Conservation (phyloP, 75 land plant genomes). For the Selaginella tamariscina region DNA sequence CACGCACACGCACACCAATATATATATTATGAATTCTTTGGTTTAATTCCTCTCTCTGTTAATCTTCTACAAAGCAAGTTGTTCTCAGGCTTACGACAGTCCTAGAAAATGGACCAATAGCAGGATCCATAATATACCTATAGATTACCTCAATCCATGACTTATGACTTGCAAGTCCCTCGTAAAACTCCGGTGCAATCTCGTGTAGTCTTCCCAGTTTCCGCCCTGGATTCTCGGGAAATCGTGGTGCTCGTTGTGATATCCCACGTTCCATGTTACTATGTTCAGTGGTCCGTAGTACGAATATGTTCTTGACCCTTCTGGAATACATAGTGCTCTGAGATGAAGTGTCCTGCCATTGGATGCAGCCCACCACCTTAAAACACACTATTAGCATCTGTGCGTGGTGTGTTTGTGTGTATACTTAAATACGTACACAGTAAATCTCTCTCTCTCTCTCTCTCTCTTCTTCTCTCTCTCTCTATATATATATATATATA, state of each 20-base stretch:
- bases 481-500: too few relatives aligned
- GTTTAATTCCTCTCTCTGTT: background rate
- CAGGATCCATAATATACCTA: conserved; percentile 70
- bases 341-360: conserved; percentile 95
- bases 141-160: conserved; percentile 94
- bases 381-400: too few relatives aligned
- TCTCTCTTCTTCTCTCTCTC: too few relatives aligned
- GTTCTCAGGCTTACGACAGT: conserved; percentile 54
- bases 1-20: too few relatives aligned
- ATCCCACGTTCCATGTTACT: conserved; percentile 87
- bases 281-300: conserved; percentile 92
- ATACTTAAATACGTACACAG: too few relatives aligned
- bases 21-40: too few relatives aligned
- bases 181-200: conserved; percentile 44
- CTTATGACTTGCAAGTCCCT: conserved; percentile 47
- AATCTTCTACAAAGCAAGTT: background rate
- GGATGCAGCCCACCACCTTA: conserved; percentile 99
- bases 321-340: conserved; percentile 86
- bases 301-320: conserved; percentile 93
- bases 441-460: too few relatives aligned
- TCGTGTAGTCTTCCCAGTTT: conserved; percentile 30
- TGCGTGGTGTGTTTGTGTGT: too few relatives aligned
- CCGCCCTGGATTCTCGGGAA: conserved; percentile 90
- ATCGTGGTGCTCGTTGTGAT: conserved; percentile 98
- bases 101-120: conserved; percentile 81